These are phyloP conservation scores for Xylariaceae sp. DNA, from an alignment of 2,329 filamentous ascomycete genomes.

Conservation along the genomic window DNA sequence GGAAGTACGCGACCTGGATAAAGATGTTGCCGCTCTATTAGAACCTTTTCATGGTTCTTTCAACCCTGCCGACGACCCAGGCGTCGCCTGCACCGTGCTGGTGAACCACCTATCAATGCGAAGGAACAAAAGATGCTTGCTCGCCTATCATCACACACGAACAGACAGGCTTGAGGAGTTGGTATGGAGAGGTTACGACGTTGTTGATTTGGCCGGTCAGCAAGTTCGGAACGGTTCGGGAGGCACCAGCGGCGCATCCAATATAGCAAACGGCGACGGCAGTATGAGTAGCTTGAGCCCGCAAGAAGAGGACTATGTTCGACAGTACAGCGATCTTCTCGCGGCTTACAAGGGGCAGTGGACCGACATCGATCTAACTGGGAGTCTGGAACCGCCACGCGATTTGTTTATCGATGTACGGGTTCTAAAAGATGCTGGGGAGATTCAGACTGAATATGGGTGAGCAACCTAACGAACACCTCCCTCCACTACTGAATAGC, in stretches of 20 bases:
- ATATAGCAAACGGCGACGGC: slow-evolving; percentile 53
- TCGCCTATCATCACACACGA: slow-evolving; percentile 91
- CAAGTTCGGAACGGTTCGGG: slow-evolving; percentile 53
- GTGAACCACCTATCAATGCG: slow-evolving; percentile 96
- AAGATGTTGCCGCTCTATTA: slow-evolving; percentile 79
- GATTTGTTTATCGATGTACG: slow-evolving; percentile 97
- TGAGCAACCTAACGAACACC: slow-evolving; percentile 52
- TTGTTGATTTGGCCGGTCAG: slow-evolving; percentile 72
- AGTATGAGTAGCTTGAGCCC: slow-evolving; percentile 83
- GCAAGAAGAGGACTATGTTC: slow-evolving; percentile 95
- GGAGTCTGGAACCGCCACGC: slow-evolving; percentile 89
- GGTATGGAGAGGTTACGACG: slow-evolving; percentile 88
- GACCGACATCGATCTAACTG: slow-evolving; percentile 96
- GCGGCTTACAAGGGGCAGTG: slow-evolving; percentile 98
- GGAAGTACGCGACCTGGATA: slow-evolving; percentile 92
- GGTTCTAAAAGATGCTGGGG: slow-evolving; percentile 93
- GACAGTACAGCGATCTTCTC: slow-evolving; percentile 88
- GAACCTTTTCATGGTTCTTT: slow-evolving; percentile 86
- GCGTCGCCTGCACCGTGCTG: slow-evolving; percentile 84
- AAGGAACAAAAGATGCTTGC: slow-evolving; percentile 91
- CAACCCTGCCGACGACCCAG: slow-evolving; percentile 81
- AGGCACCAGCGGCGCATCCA: slow-evolving; percentile 42
- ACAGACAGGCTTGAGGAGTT: slow-evolving; percentile 92
- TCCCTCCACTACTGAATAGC: neutral
- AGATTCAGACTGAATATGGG: slow-evolving; percentile 99